A percentile compares a stretch with the other conserved stretches of the same genome.
These are phyloP conservation scores for Enterospora canceri DNA, from an alignment of 371 early-diverging fungal genomes.

Conservation along the genomic window DNA sequence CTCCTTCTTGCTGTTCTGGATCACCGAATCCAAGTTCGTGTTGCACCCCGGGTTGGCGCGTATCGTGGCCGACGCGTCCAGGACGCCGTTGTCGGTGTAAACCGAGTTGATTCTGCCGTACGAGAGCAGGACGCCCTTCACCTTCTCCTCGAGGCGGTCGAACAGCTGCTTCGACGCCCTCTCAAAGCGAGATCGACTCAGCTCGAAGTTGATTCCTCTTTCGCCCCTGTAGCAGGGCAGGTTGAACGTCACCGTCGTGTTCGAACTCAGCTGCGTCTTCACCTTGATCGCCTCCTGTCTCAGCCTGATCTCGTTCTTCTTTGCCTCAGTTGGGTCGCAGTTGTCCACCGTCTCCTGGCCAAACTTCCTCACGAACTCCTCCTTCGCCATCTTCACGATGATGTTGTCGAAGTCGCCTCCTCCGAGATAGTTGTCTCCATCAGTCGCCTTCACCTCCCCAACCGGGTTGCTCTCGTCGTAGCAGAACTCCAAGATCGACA, in stretches of 20 bases:
- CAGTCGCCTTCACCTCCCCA: slow-evolving; percentile 52
- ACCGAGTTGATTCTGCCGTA: slow-evolving; percentile 64
- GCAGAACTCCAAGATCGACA: slow-evolving; percentile 51
- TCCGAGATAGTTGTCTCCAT: slow-evolving; percentile 57
- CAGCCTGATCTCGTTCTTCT: slow-evolving; percentile 61
- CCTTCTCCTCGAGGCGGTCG: slow-evolving; percentile 76
- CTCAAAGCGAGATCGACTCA: slow-evolving; percentile 89
- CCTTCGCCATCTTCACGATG: slow-evolving; percentile 45
- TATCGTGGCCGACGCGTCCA: slow-evolving; percentile 8
- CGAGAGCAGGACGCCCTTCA: slow-evolving; percentile 79
- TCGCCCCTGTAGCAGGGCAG: slow-evolving; percentile 22
- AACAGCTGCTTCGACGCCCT: slow-evolving; percentile 81
- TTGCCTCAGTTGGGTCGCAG: slow-evolving; percentile 53
- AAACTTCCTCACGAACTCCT: slow-evolving; percentile 32
- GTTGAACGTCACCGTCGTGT: slow-evolving; percentile 17
- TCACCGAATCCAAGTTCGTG: slow-evolving; percentile 11
- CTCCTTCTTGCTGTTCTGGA: slow-evolving; percentile 60
- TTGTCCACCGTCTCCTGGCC: slow-evolving; percentile 22
- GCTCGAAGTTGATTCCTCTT: slow-evolving; percentile 60
- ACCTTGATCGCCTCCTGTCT: slow-evolving; percentile 26
- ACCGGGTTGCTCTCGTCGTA: slow-evolving; percentile 10
- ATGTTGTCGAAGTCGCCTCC: slow-evolving; percentile 57
- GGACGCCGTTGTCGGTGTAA: slow-evolving; percentile 24
- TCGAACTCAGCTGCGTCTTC: slow-evolving; percentile 31
- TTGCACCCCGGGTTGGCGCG: slow-evolving; percentile 13